Base-by-base conservation (phyloP, 352 stramenopile genomes). In the Pythium pyrilobum region DNA sequence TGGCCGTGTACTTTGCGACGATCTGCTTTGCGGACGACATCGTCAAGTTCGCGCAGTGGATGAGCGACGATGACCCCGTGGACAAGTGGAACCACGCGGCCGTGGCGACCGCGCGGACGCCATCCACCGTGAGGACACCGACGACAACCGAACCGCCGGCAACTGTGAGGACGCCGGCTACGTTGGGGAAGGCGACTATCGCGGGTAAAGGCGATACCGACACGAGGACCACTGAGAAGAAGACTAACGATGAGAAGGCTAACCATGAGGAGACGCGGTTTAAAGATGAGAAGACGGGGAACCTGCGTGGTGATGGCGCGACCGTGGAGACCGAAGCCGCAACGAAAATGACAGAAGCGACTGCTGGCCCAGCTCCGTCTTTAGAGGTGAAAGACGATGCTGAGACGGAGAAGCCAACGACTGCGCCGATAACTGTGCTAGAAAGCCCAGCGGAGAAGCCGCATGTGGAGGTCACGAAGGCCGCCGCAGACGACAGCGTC, bases 1-100 rank as follows among this genome's bases (percentile, higher is more conserved):
- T 83, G 39, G 49, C 73, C 32, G 20, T 83, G 23, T 83, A 83
- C 49, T 76, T 78, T 10, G 59, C 52, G 1, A 64, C 67, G 24
- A 74, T 83, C 48, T 74, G 71, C 58, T 83, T 83, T 49, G 73
- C 73, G 21, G 66, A 81, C 52, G 59, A 77, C 29, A 78, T 83
- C 39, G 65, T 66, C 7, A 13, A 20, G 34, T 55, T 59, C 13
- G 57, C 57, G 12, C 20, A 50, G 25, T 64, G 56, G 56, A 45
- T 64, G n/a, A 56, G 56, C n/a, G 56, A 56, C 20, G 56, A 52
- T 20, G 46, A 52, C 29, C 38, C 40, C 15, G 33, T 37, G 8
- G 28, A n/a, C 13, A 27, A 24, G 20, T 56, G 55, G 55, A 42
- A 48, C 6, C 34, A 18, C 15, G 29, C 20, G 28, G 24, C 38